Base-by-base conservation (phyloP, 805 yeast species). In the Candida sphagnicola region DNA sequence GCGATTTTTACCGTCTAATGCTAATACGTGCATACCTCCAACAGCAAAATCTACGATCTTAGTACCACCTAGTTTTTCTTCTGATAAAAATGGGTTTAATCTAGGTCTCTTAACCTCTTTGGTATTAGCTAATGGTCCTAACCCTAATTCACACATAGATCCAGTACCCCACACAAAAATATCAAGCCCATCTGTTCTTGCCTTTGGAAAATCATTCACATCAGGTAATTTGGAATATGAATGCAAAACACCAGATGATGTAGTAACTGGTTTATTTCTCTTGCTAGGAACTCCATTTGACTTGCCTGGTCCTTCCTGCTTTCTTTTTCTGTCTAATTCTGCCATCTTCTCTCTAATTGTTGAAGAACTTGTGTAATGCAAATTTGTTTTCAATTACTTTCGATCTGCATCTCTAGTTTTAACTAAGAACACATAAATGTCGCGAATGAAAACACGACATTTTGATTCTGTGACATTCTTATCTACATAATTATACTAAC, bases 81-180 rank as follows among this genome's bases (percentile, higher is more conserved):
- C 62, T 2, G 78, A 69, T 45, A 93, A 69, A 42, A 70, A 78
- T 2, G 96, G 89, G 51, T 90, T 93, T 56, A 91, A 69, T 48
- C 99, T 77, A 13, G 99, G 99, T 56, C 99, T 79, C 56, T 93
- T 93, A 15, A 93, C 96, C 59, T 90, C 96, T 44, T 89, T 88
- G 26, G 88, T 91, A 48, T 75, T 83, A 2, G 95, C 87, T n/a
- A 71, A 76, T 8, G 98, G 98, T 1, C 99, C 99, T n/a, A 93
- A 70, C 1, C 99, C 99, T 19, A 93, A 72, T 59, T 93, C 99
- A 68, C 97, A 89, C 93, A 93, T 91, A 0, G 95, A 82, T 2
- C 99, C 99, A 1, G 95, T 78, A 29, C 99, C 99, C 85, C 95
- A 93, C 26, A 87, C 95, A 57, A 85, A 91, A 2, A 93, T 71